These are phyloP conservation scores for Claviceps lovelessii DNA, from an alignment of 2,329 filamentous ascomycete species.

Conservation along the genomic window DNA sequence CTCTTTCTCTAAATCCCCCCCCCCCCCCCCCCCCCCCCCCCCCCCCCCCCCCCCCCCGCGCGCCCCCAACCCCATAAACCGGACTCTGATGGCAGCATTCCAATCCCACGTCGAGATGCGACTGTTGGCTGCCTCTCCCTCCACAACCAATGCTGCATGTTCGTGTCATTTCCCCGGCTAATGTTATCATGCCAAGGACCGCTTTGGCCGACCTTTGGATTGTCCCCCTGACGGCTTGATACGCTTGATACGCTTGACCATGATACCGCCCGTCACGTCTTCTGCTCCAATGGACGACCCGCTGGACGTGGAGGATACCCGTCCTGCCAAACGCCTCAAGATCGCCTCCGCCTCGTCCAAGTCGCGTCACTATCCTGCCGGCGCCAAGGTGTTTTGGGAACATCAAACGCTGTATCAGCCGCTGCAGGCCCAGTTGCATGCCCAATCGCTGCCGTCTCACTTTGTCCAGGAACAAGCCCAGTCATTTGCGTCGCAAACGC, in stretches of 20 bases:
- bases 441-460: neutral
- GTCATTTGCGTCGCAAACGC: neutral
- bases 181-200: neutral
- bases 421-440: neutral
- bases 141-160: neutral
- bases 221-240: too few relatives aligned
- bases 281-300: constrained; percentile 8
- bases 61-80: too few relatives aligned
- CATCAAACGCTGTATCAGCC: neutral
- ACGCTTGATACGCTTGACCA: too few relatives aligned
- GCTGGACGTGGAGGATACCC: constrained; percentile 3
- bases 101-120: neutral
- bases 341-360: neutral
- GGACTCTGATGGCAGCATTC: neutral
- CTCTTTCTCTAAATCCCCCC: too few relatives aligned
- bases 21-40: too few relatives aligned
- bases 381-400: neutral
- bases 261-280: neutral
- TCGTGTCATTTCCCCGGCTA: neutral
- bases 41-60: too few relatives aligned
- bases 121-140: neutral
- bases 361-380: neutral
- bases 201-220: neutral
- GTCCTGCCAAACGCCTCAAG: constrained; percentile 13
- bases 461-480: neutral